Evolutionary conservation across 305 asterid species (phyloP), one percentile per base, ranked within the genome.

Genomic region (Rubia tinctorum): DNA sequence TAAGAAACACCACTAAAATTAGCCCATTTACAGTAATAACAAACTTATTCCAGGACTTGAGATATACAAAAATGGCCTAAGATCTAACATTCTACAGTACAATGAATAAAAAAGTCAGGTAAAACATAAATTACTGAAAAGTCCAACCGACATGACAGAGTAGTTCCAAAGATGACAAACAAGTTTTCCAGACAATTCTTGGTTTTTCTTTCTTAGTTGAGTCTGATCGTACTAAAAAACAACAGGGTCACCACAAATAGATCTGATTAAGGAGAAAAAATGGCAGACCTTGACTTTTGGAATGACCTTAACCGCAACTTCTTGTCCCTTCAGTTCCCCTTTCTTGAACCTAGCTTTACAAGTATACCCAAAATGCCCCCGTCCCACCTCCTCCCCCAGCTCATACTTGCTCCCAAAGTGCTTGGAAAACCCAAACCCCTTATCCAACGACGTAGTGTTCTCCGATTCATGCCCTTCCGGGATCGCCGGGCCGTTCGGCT

Each of bases 291-390:
- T 94, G 20, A 89, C 45, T 85, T 95, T 92, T 30, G 97, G 95
- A 45, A 95, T 92, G 85, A 95, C 92, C 84, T 95, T 95, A 49
- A 92, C 97, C n/a, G 97, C 99, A 83, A 95, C 93, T 5, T 90
- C 92, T 73, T 89, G 94, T 5, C 99, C 98, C 78, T 87, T 90
- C 66, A 89, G 90, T 75, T 95, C 98, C 61, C 99, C 99, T 76
- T 90, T 90, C 89, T 89, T 95, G 75, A 89, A 88, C 87, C 84
- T 90, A 5, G 99, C 97, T 83, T 75, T 84, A 79, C 97, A 89
- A 55, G 99, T 95, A 76, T 89, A 92, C 79, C 98, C 99, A 84
- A 95, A 95, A 86, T 95, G 98, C 77, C 99, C 99, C 77, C 99
- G 76, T 69, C 99, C 99, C 22, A 94, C 98, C 78, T 94, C 99